Evolutionary conservation across 2,329 filamentous ascomycete species (phyloP).

Genomic region (Nemania sp.): DNA sequence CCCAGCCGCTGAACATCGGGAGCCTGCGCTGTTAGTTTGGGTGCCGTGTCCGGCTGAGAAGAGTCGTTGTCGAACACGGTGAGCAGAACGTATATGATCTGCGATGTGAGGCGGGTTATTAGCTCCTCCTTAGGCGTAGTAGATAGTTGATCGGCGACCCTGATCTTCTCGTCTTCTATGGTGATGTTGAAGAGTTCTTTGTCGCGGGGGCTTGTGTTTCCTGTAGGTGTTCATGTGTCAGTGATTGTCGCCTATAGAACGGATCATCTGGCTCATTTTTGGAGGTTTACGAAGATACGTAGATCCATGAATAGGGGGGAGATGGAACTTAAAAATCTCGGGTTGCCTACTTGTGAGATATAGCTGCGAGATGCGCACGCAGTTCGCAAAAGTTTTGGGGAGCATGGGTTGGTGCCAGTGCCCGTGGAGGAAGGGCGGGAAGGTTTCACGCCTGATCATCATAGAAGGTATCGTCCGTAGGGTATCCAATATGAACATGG

Average conservation of each 20-base stretch:
- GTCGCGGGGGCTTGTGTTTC: background rate
- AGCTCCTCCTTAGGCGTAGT: slow-evolving; percentile 17
- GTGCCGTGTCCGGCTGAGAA: slow-evolving; percentile 5
- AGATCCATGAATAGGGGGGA: background rate
- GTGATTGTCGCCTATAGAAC: background rate
- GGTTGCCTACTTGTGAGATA: slow-evolving; percentile 14
- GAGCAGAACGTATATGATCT: slow-evolving; percentile 28
- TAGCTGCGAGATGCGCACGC: slow-evolving; percentile 24
- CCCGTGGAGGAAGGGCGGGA: slow-evolving; percentile 31
- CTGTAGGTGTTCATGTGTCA: background rate
- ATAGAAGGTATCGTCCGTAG: slow-evolving; percentile 29
- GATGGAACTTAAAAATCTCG: background rate
- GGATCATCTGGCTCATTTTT: background rate
- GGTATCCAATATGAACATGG: slow-evolving; percentile 28
- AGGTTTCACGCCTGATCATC: slow-evolving; percentile 28
- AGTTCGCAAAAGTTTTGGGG: slow-evolving; percentile 23
- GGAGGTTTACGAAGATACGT: background rate
- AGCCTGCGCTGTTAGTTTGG: slow-evolving; percentile 23
- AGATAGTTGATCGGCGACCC: slow-evolving; percentile 14
- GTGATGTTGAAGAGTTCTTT: slow-evolving; percentile 21
- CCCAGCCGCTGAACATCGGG: slow-evolving; percentile 4
- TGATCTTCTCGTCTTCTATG: slow-evolving; percentile 25
- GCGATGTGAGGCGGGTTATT: slow-evolving; percentile 18
- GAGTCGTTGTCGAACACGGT: slow-evolving; percentile 21
- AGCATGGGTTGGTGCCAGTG: slow-evolving; percentile 26